These are phyloP conservation scores for Fraxinus nigra DNA, from an alignment of 305 asterid genomes.

Conservation along the genomic window DNA sequence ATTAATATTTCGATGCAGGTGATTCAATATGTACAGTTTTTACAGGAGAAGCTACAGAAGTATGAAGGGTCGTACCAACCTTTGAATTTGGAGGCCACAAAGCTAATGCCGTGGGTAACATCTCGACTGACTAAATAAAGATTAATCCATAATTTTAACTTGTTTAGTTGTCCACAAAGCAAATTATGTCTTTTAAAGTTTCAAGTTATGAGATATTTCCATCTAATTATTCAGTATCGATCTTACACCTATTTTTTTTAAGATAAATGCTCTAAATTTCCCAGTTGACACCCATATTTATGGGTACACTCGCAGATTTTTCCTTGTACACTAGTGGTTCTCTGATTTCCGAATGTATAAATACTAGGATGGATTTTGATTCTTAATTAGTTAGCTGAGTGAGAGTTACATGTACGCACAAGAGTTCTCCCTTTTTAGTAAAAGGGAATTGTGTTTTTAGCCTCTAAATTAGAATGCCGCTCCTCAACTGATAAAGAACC, in stretches of 20 bases:
- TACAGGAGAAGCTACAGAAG: constrained; percentile 50
- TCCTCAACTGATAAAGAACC: neutral
- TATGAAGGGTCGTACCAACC: constrained; percentile 45
- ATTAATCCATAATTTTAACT: neutral
- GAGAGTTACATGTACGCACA: neutral
- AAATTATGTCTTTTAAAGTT: neutral
- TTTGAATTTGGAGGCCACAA: constrained; percentile 50
- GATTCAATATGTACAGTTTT: constrained; percentile 45
- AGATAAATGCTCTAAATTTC: neutral
- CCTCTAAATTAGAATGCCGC: neutral
- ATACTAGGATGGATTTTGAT: neutral
- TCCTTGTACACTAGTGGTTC: neutral
- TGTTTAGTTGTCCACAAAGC: neutral
- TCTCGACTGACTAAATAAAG: neutral
- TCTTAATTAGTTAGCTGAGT: neutral
- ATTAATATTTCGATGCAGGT: constrained; percentile 32
- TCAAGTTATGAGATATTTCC: neutral
- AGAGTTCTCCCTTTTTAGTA: neutral
- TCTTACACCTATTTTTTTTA: neutral
- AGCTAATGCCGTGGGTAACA: constrained; percentile 56
- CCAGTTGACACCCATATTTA: neutral
- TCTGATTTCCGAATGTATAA: neutral
- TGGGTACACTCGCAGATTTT: neutral
- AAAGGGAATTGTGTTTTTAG: neutral
- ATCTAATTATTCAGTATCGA: neutral